Evolutionary conservation across 306 rosid genomes (phyloP), one percentile per base, ranked within the genome.

Genomic region (Malus asiatica): DNA sequence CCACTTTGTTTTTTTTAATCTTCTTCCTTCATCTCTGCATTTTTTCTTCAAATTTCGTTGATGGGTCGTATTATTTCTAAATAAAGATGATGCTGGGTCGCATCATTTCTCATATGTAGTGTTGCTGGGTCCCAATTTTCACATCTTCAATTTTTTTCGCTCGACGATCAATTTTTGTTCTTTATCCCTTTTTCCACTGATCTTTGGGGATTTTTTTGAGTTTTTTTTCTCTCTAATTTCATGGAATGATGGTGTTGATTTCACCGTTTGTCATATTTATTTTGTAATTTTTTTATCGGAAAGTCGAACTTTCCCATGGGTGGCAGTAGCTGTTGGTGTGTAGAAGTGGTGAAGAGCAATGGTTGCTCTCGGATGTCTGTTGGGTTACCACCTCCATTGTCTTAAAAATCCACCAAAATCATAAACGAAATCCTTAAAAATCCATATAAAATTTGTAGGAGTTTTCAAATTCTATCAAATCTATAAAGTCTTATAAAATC

Each of bases 321-420:
- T 91, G 93, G 83, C 68, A 81, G 77, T 15, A 74, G 89, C 6
- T 16, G 18, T 81, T 86, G 89, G 70, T 83, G 84, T 70, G 97
- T 92, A 74, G 96, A 88, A 71, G 91, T 88, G 86, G 84, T 92
- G 59, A 74, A 83, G 81, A 83, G 91, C 76, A 92, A 84, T 23
- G 96, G 98, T 7, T 96, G 98, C 73, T 95, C 97, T 10, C 86
- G 90, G 82, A 80, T 95, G 75, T 77, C 87, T 71, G 81, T 72
- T 65, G 89, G 89, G 42, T 44, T 76, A 70, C 87, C 97, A n/a
- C 81, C 90, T 79, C 91, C 96, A 25, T 72, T 83, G 75, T 67
- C 88, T 78, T 78, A 46, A 46, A 46, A 46, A 46, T 46, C 18
- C 52, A 46, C 52, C 52, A 46, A 46, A 46, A 46, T 13, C 18